Evolutionary conservation across 495 filamentous ascomycete genomes (phyloP).

Genomic region (Talaromyces proteolyticus): DNA sequence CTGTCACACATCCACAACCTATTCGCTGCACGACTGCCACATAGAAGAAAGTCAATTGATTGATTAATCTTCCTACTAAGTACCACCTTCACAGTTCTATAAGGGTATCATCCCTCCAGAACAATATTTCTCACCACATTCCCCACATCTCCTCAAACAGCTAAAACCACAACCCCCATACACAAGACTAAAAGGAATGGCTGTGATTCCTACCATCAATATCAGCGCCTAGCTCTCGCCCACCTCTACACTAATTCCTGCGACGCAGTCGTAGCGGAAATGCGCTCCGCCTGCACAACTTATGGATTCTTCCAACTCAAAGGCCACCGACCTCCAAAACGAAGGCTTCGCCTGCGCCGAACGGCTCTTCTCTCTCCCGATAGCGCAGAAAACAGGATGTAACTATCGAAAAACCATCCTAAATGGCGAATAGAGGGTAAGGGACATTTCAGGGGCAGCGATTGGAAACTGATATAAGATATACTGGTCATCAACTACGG

Average conservation of each 20-base stretch:
- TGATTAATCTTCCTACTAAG: too few species aligned
- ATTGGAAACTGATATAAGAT: neutral
- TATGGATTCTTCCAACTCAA: conserved; percentile 12
- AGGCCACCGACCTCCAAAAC: conserved; percentile 7
- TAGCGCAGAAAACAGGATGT: conserved; percentile 9
- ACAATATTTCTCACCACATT: too few species aligned
- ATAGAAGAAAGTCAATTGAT: too few species aligned
- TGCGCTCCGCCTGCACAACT: conserved; percentile 9
- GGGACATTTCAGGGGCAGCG: neutral
- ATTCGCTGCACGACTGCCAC: too few species aligned
- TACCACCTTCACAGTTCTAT: too few species aligned
- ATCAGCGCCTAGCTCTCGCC: conserved; percentile 10
- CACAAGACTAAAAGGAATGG: too few species aligned
- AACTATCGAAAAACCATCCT: conserved; percentile 8
- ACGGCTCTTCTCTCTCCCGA: conserved; percentile 6
- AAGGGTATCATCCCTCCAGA: too few species aligned
- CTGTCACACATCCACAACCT: too few species aligned
- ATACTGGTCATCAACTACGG: conserved; percentile 11
- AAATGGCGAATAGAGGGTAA: conserved; percentile 9
- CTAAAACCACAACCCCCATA: too few species aligned
- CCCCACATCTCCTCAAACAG: too few species aligned
- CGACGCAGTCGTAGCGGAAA: conserved; percentile 6
- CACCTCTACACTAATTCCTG: neutral
- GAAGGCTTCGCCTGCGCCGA: conserved; percentile 6
- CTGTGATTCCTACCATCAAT: conserved; percentile 11